Evolutionary conservation across 2,329 filamentous ascomycete genomes (phyloP).

Genomic region (Rutstroemia sp.): DNA sequence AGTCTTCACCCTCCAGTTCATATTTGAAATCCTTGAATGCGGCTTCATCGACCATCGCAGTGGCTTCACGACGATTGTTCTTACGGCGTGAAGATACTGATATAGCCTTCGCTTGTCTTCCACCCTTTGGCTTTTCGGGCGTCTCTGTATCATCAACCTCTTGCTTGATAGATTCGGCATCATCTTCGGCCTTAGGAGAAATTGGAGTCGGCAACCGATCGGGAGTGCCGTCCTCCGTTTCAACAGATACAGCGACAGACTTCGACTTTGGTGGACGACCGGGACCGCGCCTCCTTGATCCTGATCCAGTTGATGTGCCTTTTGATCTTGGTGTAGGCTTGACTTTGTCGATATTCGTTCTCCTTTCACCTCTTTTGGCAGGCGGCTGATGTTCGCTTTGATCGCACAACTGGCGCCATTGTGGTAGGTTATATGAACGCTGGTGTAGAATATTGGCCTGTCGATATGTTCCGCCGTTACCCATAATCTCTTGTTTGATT

Average conservation of each 20-base stretch:
- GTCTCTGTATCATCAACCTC: conserved; percentile 38
- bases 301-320: conserved; percentile 13
- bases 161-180: conserved; percentile 28
- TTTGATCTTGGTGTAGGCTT: conserved; percentile 27
- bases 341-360: conserved; percentile 38
- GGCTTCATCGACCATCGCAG: conserved; percentile 77
- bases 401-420: conserved; percentile 90
- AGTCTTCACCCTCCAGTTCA: conserved; percentile 76
- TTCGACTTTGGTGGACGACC: conserved; percentile 22
- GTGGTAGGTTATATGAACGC: conserved; percentile 89
- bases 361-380: conserved; percentile 75
- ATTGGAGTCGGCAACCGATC: conserved; percentile 45
- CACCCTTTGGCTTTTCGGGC: conserved; percentile 33
- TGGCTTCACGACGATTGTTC: conserved; percentile 71
- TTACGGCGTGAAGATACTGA: conserved; percentile 83
- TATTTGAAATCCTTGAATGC: conserved; percentile 91
- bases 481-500: conserved; percentile 97
- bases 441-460: conserved; percentile 97
- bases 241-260: conserved; percentile 13
- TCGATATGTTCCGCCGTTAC: conserved; percentile 88
- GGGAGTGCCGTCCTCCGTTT: conserved; percentile 34
- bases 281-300: conserved; percentile 16
- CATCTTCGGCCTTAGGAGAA: conserved; percentile 38
- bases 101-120: conserved; percentile 42
- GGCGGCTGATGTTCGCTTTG: conserved; percentile 95